Base-by-base conservation (phyloP, 1,284 basidiomycete species). In the Trichosporon coremiiforme region DNA sequence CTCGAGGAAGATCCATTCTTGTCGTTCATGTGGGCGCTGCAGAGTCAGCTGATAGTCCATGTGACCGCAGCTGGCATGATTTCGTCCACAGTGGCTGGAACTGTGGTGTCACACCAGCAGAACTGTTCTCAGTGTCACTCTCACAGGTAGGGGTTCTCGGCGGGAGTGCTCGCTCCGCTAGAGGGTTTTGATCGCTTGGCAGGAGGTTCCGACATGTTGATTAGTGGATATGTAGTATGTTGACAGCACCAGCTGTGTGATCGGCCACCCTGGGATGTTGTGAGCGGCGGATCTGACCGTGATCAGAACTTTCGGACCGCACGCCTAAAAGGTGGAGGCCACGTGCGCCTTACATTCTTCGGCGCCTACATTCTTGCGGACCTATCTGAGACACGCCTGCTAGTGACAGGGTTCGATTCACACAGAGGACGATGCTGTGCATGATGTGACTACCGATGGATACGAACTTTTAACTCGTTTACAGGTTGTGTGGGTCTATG, bases 141-240 rank as follows among this genome's bases (percentile, higher is more conserved):
- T 66, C 33, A 75, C 75, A 83, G 77, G 65, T 83, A 83, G 13
- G 81, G 81, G 75, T 83, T 83, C 36, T 80, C 76, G 35, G 63
- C 71, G 35, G 76, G 71, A 17, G 75, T 68, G 67, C 72, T 65
- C n/a, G 65, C 65, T 33, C 71, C 70, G 9, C 73, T 71, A 6
- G 70, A 72, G 1, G 74, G 72, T 67, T 80, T 81, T 25, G 79
- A 80, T 45, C 79, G 73, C 70, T 82, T 82, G 25, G 76, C 71
- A 55, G 80, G 78, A 20, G 81, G 81, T 69, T 79, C 79, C 31
- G 70, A 71, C 72, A 75, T 75, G 25, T 33, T 17, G 57, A 33
- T 22, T 31, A 60, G 57, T 60, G 29, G 57, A 60, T 33, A 45
- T 45, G 64, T 36, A n/a, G 57, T 33, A 22, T 33, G 31, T 20